Evolutionary conservation across 1,139 yeast species (phyloP).

Genomic region (Scheffersomyces parashehatae): DNA sequence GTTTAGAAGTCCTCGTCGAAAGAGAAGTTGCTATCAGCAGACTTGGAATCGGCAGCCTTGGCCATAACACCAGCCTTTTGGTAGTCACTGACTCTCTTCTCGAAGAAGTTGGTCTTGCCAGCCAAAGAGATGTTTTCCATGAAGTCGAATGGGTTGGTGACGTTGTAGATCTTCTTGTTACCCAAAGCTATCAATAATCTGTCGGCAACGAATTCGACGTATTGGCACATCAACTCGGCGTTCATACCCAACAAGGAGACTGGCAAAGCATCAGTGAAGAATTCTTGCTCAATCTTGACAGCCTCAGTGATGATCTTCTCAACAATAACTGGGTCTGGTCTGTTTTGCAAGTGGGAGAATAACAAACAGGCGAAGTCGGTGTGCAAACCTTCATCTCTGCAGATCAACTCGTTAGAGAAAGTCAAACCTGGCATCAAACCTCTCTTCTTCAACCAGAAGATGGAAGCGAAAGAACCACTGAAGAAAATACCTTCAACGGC

Average conservation of each 20-base stretch:
- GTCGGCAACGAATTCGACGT: conserved; percentile 97
- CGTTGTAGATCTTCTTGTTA: conserved; percentile 84
- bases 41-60: conserved; percentile 31
- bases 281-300: conserved; percentile 89
- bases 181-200: conserved; percentile 88
- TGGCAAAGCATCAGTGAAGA: conserved; percentile 92
- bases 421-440: conserved; percentile 99
- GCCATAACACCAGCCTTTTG: conserved; percentile 99
- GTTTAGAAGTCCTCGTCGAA: conserved; percentile 51
- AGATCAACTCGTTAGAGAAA: conserved; percentile 92
- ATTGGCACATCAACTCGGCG: conserved; percentile 88
- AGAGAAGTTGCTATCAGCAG: conserved; percentile 36
- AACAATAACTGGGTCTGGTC: conserved; percentile 78
- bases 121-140: conserved; percentile 98
- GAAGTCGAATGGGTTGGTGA: conserved; percentile 92
- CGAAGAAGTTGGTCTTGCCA: conserved; percentile 98
- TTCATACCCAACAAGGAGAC: conserved; percentile 93
- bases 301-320: conserved; percentile 92
- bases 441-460: conserved; percentile 96
- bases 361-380: conserved; percentile 97
- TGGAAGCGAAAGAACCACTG: conserved; percentile 96
- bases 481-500: conserved; percentile 99
- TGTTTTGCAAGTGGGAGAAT: conserved; percentile 87
- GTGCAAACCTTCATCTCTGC: conserved; percentile 98
- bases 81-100: conserved; percentile 97